Base-by-base conservation (phyloP, 805 yeast species). In the Wickerhamomyces chambardii region DNA sequence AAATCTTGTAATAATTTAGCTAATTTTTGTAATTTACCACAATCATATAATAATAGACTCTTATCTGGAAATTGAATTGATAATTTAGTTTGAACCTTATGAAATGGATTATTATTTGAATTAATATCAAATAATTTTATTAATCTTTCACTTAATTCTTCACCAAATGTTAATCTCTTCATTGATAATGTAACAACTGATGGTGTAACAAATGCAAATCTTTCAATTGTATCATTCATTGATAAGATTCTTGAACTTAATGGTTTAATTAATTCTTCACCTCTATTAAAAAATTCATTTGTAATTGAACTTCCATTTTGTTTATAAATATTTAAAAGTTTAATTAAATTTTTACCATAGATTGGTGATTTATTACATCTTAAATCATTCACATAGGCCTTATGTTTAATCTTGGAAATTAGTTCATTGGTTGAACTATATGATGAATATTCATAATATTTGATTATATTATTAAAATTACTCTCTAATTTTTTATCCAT, bases 61-160 rank as follows among this genome's bases (percentile, higher is more conserved):
- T 89, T 92, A 54, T 92, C 98, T 0, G 99, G 99, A 56, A 92
- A 94, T 15, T 95, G 96, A 47, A 92, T 85, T 0, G 96, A 80
- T 32, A 86, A 61, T 47, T 86, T 84, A 14, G 86, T 82, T 56
- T 90, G 97, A 2, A 90, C 61, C 40, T 79, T 77, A 53, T 86
- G 95, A 61, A 86, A 79, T 12, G 76, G 84, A 55, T 65, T 68
- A 29, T 56, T 38, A 38, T 48, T 50, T 46, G 69, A 35, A 19
- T 24, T 10, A 12, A 4, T n/a, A 24, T 24, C 12, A n/a, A n/a
- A n/a, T n/a, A n/a, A n/a, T 9, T 9, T 10, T 5, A 43, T 29
- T 9, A 64, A 29, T 24, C 55, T 53, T n/a, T 43, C 32, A 47
- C 34, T 16, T 14, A 50, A 32, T 7, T 66, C 62, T 5, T 56